These are phyloP conservation scores for Albizia julibrissin DNA, from an alignment of 306 rosid species.

Conservation along the genomic window DNA sequence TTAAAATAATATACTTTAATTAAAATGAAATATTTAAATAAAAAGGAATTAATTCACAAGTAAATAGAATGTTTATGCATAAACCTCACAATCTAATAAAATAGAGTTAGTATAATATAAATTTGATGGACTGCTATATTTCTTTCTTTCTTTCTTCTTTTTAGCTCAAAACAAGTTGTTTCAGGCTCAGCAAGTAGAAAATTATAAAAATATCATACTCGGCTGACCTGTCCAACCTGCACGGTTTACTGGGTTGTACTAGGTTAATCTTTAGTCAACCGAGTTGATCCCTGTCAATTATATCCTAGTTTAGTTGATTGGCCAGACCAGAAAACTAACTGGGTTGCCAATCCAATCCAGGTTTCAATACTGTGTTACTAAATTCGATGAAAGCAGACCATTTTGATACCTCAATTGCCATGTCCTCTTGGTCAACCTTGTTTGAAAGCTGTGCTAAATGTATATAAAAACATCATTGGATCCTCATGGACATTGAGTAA, in stretches of 20 bases:
- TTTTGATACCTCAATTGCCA: constrained; percentile 12
- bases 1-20: too few relatives aligned
- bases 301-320: background rate
- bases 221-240: background rate
- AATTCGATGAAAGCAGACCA: constrained; percentile 10
- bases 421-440: background rate
- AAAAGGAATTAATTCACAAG: too few relatives aligned
- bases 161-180: background rate
- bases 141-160: too few relatives aligned
- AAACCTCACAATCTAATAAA: background rate
- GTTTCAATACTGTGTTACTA: background rate
- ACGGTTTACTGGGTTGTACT: background rate
- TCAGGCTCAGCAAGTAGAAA: background rate
- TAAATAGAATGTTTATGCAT: background rate
- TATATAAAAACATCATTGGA: constrained; percentile 11
- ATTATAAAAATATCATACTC: background rate
- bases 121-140: background rate
- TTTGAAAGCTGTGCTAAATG: constrained; percentile 11
- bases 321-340: background rate
- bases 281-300: background rate
- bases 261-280: background rate
- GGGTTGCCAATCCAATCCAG: background rate
- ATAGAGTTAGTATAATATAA: background rate
- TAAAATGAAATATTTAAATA: too few relatives aligned
- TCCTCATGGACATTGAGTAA: background rate